Base-by-base conservation (phyloP, 2,329 filamentous ascomycete genomes). In the Claviceps sp. region DNA sequence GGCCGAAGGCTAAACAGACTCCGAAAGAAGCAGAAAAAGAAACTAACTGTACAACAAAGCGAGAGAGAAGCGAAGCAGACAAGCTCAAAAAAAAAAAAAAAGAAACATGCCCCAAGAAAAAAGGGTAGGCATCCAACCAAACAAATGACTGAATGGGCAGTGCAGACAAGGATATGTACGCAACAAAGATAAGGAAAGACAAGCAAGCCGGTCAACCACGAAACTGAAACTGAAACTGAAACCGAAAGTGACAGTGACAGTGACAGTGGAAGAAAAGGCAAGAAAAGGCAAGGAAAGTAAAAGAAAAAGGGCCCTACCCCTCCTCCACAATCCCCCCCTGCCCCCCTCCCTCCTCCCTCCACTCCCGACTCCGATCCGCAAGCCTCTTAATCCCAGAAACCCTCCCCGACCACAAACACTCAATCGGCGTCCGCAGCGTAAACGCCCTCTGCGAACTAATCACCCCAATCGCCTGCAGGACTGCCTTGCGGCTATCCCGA, bases 391-490 rank as follows among this genome's bases (percentile, higher is more conserved):
- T 81, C 24, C 93, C 93, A 14, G 76, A 70, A 20, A 97, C 85
- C 40, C 93, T 81, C 42, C 79, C 79, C 1, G 93, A 89, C 89
- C 91, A 97, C 34, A 97, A 77, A 37, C 82, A 81, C 72, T 98
- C 93, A 5, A 91, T 85, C 0, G 88, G 82, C 2, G 90, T 93
- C 50, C 91, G 82, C 77, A 91, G 96, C 0, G 93, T 97, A 65
- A 91, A 95, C 11, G 86, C 90, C 47, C 93, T 80, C 69, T 98
- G 93, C 6, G 87, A 94, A 62, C 87, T 93, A 60, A 98, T 96
- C 55, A 97, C 90, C 6, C 93, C 91, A 58, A 98, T 97, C 16
- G 90, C 88, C 67, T 98, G 93, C 24, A 98, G 75, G 2, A 98
- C 90, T 4, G 91, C 88, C 72, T 98, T 98, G 61, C 93, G 84